Evolutionary conservation across 257 asterid genomes (phyloP).

Genomic region (Rauvolfia tetraphylla): DNA sequence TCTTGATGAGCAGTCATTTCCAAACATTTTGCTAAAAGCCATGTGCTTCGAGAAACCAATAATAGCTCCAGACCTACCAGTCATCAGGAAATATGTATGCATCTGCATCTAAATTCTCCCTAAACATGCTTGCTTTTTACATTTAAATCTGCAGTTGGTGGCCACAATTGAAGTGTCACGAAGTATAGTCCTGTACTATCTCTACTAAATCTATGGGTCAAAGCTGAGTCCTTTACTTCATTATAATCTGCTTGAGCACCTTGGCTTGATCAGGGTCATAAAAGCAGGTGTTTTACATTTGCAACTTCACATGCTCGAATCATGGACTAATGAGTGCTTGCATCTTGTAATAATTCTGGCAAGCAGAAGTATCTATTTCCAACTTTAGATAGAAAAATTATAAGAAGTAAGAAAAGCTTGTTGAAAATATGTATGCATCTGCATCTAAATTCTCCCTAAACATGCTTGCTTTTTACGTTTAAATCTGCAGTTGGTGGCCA

Average conservation of each 20-base stretch:
- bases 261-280: not conserved
- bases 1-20: constrained; percentile 72
- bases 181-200: not conserved
- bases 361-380: not conserved
- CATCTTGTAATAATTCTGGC: not conserved
- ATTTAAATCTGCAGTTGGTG: not conserved
- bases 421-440: constrained; percentile 63
- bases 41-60: constrained; percentile 81
- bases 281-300: not conserved
- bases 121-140: constrained; percentile 1
- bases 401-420: not conserved
- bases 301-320: not conserved
- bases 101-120: constrained; percentile 19
- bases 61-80: constrained; percentile 73
- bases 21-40: constrained; percentile 70
- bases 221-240: not conserved
- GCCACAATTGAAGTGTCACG: not conserved
- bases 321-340: not conserved
- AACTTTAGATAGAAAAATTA: not conserved
- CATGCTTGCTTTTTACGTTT: constrained; percentile 5
- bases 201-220: not conserved
- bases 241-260: not conserved
- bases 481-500: not conserved
- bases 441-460: constrained; percentile 12
- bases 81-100: constrained; percentile 72